Conservation (phyloP, 2,329 filamentous ascomycete species). For the Colletotrichum simmondsii region DNA sequence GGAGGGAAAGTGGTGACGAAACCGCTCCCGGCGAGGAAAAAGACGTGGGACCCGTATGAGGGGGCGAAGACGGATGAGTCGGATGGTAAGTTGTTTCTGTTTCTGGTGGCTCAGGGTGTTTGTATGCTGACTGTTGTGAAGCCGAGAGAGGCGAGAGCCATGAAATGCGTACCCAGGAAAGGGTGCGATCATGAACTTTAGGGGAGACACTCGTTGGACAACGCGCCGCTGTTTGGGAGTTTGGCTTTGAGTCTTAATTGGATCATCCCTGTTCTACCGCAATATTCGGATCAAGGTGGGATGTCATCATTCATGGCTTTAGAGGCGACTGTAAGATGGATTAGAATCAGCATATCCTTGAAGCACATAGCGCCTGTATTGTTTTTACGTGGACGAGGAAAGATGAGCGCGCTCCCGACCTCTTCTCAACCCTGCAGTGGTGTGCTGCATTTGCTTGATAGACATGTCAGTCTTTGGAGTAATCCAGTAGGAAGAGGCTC, state of each 20-base stretch:
- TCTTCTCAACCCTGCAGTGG: background rate
- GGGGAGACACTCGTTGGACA: background rate
- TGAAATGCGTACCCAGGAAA: slow-evolving; percentile 11
- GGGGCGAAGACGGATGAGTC: background rate
- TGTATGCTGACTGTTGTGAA: background rate
- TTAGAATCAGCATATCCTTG: background rate
- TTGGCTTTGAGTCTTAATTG: background rate
- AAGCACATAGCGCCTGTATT: background rate
- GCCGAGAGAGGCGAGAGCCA: slow-evolving; percentile 14
- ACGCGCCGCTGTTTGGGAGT: background rate
- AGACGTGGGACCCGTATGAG: slow-evolving; percentile 14
- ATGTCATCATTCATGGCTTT: background rate
- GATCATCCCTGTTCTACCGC: background rate
- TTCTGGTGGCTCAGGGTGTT: too few species aligned
- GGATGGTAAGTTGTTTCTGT: background rate
- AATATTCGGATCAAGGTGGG: background rate
- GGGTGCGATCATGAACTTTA: background rate
- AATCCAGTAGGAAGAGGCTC: background rate
- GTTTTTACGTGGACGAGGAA: background rate
- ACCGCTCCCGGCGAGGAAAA: slow-evolving; percentile 5
- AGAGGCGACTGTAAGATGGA: background rate
- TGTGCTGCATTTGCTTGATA: background rate
- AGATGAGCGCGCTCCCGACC: background rate
- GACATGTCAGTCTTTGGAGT: background rate
- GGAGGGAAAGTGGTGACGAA: background rate